Conservation (phyloP, 2,329 filamentous ascomycete species). For the Lojkania enalia region DNA sequence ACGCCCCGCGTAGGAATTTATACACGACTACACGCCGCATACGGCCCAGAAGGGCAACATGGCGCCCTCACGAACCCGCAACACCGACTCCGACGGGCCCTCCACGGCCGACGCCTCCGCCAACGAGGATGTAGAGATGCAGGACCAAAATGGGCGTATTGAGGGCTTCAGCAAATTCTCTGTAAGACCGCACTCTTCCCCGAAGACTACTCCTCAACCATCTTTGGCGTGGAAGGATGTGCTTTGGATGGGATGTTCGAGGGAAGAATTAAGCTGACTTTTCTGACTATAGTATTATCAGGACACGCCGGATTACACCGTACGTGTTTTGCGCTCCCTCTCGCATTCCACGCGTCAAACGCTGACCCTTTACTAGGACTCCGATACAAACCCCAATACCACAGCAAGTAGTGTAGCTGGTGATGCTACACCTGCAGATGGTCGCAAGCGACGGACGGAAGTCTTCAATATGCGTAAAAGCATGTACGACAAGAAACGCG, state of each 20-base stretch:
- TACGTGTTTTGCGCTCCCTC: slow-evolving; percentile 30
- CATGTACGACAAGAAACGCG: slow-evolving; percentile 93
- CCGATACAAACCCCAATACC: slow-evolving; percentile 67
- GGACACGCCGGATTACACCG: slow-evolving; percentile 66
- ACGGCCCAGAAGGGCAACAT: slow-evolving; percentile 43
- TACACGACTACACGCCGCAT: slow-evolving; percentile 28
- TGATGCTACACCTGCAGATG: slow-evolving; percentile 69
- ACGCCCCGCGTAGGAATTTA: slow-evolving; percentile 12
- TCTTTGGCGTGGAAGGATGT: too few species aligned
- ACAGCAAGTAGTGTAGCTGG: slow-evolving; percentile 84
- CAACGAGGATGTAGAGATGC: slow-evolving; percentile 45
- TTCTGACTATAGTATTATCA: slow-evolving; percentile 50
- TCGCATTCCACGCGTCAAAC: slow-evolving; percentile 3
- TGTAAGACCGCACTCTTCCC: slow-evolving; percentile 25
- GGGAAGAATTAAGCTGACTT: slow-evolving; percentile 27
- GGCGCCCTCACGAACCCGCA: slow-evolving; percentile 43
- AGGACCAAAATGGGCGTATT: slow-evolving; percentile 37
- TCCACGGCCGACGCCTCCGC: slow-evolving; percentile 44
- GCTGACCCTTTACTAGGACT: slow-evolving; percentile 55
- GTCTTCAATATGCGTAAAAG: slow-evolving; percentile 87
- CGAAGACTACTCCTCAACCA: background rate
- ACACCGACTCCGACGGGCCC: slow-evolving; percentile 38
- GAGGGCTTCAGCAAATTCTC: slow-evolving; percentile 41
- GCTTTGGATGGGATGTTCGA: too few species aligned
- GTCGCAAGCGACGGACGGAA: slow-evolving; percentile 82